Percentiles rank a stretch among this genome's conserved stretches.
phyloP scores from a whole-genome alignment of 352 stramenopile species.

The Globisporangium acanthophoron region DNA sequence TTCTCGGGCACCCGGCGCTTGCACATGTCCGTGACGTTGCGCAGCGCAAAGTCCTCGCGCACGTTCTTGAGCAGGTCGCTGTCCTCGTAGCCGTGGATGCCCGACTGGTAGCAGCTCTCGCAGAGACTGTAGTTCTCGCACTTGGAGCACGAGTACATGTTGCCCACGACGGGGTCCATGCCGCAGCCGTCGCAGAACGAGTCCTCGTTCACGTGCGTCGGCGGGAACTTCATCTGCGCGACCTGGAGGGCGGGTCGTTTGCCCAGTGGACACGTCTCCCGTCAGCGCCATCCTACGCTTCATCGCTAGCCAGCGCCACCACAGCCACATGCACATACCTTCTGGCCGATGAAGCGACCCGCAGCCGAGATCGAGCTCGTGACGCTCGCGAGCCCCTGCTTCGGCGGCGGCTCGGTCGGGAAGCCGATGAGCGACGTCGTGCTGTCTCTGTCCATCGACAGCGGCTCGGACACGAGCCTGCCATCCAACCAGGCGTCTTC shows the following conservation, averaged over 20 bases:
- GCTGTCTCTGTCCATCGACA: constrained; percentile 74
- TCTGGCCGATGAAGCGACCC: constrained; percentile 71
- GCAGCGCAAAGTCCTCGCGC: constrained; percentile 77
- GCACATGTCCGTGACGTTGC: constrained; percentile 66
- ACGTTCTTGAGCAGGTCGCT: constrained; percentile 70
- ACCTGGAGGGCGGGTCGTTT: constrained; percentile 20
- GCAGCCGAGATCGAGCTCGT: constrained; percentile 63
- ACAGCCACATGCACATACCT: constrained; percentile 19
- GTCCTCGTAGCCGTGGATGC: constrained; percentile 82
- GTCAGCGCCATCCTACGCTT: too few relatives aligned
- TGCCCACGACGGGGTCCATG: constrained; percentile 84
- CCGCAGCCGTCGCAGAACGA: constrained; percentile 88
- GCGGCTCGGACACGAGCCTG: constrained; percentile 79
- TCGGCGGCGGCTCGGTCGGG: constrained; percentile 32
- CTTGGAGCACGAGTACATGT: constrained; percentile 87
- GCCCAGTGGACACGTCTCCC: too few relatives aligned
- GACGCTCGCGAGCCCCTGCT: constrained; percentile 46
- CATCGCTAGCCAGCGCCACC: too few relatives aligned
- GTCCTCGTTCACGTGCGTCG: constrained; percentile 76
- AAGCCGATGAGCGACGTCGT: constrained; percentile 72
- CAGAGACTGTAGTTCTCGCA: constrained; percentile 84
- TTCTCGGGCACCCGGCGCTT: constrained; percentile 77
- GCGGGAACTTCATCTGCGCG: constrained; percentile 68
- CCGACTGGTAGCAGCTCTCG: constrained; percentile 78
- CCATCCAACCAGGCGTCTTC: neutral